Base-by-base conservation (phyloP, 23 red algal genomes). In the Gracilaria gracilis region DNA sequence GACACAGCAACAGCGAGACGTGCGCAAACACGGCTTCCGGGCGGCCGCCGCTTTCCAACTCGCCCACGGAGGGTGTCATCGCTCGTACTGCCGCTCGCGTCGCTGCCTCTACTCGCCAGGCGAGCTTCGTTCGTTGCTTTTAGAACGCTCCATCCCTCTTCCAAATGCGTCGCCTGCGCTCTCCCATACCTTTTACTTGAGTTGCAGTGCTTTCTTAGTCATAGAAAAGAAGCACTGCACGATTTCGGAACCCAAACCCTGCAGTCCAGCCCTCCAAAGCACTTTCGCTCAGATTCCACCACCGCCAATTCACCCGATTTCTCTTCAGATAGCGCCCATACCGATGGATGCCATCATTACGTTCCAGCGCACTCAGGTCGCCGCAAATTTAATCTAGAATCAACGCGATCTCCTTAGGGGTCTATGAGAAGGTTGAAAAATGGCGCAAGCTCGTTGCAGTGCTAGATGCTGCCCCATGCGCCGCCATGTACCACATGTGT, bases 311-410 rank as follows among this genome's bases (percentile, higher is more conserved):
- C 47, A 14, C 14, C 80, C 16, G 57, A 61, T 31, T 73, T 48
- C 46, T 6, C 48, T 87, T 40, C 65, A 32, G 44, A 69, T 47
- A 66, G 75, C 49, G 66, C 44, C 31, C 49, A 55, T 2, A 15
- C 34, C 67, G n/a, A n/a, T n/a, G n/a, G 83, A 89, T 78, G 64
- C 86, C 9, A 79, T 89, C 59, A 53, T 89, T 36, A 51, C 47
- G 4, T 92, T 83, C 65, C 88, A 92, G 50, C 88, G 88, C 66
- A 61, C 88, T 34, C 88, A 92, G 55, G 50, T 92, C 40, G 88
- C 88, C 27, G 88, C 88, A 57, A 82, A 83, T 42, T 83, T 92
- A 42, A 76, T 47, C 15, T 77, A 92, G 65, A 77, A 82, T 17
- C 62, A 75, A 33, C 78, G 89, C 34, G 89, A 92, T 57, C 64